Evolutionary conservation across 176 grass and related monocot genomes (phyloP).

Genomic region (Secale cereale): DNA sequence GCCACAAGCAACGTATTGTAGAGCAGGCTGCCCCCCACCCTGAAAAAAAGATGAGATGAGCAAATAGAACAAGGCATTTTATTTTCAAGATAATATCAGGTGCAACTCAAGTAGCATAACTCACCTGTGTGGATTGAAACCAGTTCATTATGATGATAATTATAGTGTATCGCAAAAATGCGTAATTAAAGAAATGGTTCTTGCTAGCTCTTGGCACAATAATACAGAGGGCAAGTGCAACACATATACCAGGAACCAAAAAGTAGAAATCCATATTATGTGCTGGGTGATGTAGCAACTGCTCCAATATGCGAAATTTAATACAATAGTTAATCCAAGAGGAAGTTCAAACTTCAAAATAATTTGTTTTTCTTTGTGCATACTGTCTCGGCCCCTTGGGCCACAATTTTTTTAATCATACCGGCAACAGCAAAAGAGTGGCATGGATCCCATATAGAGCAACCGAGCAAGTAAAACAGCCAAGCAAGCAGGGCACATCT

Average conservation of each 20-base stretch:
- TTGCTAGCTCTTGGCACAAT: conserved; percentile 68
- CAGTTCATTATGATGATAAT: conserved; percentile 92
- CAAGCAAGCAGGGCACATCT: background rate
- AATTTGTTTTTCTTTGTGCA: background rate
- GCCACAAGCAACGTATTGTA: conserved; percentile 64
- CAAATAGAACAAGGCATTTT: background rate
- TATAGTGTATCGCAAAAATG: conserved; percentile 68
- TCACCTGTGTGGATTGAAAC: conserved; percentile 89
- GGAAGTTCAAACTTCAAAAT: background rate
- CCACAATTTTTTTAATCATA: background rate
- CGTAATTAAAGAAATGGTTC: conserved; percentile 65
- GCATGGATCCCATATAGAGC: background rate
- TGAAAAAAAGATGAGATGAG: background rate
- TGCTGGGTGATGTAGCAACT: background rate
- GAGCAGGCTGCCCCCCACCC: conserved; percentile 49
- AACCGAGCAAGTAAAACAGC: background rate
- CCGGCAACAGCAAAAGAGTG: background rate
- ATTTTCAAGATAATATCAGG: background rate
- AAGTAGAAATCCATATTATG: conserved; percentile 8
- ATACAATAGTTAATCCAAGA: background rate
- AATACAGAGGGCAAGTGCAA: conserved; percentile 80
- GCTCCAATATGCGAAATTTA: background rate
- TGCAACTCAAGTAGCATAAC: background rate
- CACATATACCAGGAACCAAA: conserved; percentile 66
- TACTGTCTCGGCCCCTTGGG: background rate